These are phyloP conservation scores for Alternaria sp. DNA, from an alignment of 2,329 filamentous ascomycete genomes.

Conservation along the genomic window DNA sequence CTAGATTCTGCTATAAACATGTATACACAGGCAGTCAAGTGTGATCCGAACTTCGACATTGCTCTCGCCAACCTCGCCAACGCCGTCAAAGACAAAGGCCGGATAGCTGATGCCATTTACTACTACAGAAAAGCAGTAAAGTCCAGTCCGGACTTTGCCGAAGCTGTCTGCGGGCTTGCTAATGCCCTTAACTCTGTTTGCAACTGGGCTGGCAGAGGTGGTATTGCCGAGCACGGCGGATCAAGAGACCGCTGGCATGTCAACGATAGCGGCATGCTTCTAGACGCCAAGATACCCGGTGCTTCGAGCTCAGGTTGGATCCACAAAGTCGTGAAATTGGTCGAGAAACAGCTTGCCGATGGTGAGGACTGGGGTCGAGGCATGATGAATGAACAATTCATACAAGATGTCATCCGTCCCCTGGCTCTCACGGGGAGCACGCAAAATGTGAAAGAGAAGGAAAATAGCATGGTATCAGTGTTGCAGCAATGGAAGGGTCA, in stretches of 20 bases:
- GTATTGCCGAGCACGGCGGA: conserved; percentile 75
- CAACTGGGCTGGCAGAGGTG: conserved; percentile 89
- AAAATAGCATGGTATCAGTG: conserved; percentile 45
- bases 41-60: conserved; percentile 95
- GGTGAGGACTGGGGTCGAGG: conserved; percentile 86
- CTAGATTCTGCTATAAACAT: conserved; percentile 90
- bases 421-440: conserved; percentile 48
- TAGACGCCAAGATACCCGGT: conserved; percentile 70
- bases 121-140: conserved; percentile 91
- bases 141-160: conserved; percentile 94
- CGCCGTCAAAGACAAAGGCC: conserved; percentile 94
- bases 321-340: conserved; percentile 87
- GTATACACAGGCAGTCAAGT: conserved; percentile 93
- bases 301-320: conserved; percentile 78
- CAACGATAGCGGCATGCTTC: conserved; percentile 79
- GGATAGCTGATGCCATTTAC: conserved; percentile 86
- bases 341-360: conserved; percentile 84
- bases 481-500: conserved; percentile 68
- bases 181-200: conserved; percentile 97
- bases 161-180: conserved; percentile 93
- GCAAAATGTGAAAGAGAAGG: conserved; percentile 43
- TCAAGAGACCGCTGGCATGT: conserved; percentile 92
- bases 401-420: conserved; percentile 55
- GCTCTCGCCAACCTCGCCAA: conserved; percentile 96
- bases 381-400: conserved; percentile 58